Conservation (phyloP, 768 basidiomycete species). For the Tylopilus rubrobrunneus region DNA sequence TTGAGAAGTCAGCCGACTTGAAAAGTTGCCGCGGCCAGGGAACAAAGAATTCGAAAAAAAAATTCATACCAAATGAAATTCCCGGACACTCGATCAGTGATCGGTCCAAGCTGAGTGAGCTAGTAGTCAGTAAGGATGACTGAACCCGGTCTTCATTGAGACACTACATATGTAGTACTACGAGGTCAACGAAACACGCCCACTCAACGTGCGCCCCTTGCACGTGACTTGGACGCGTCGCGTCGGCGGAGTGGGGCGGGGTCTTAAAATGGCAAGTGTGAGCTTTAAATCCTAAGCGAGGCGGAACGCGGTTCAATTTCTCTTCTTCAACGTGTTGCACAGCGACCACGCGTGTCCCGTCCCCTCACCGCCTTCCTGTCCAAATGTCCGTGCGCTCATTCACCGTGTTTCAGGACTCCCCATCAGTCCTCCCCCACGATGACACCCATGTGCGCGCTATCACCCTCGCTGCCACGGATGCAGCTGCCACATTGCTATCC, state of each 20-base stretch:
- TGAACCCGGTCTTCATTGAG: too few species aligned
- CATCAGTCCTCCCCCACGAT: constrained; percentile 31
- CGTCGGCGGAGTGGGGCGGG: constrained; percentile 33
- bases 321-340: constrained; percentile 32
- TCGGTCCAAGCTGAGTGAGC: background rate
- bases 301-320: constrained; percentile 17
- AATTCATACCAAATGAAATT: constrained; percentile 6
- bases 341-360: constrained; percentile 20
- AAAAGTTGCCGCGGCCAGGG: background rate
- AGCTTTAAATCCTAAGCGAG: constrained; percentile 32
- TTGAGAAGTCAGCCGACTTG: background rate
- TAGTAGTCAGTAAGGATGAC: background rate
- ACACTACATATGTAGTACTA: background rate
- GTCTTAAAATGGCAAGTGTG: constrained; percentile 27
- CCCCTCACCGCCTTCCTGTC: constrained; percentile 3
- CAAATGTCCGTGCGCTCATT: constrained; percentile 58
- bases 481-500: constrained; percentile 33
- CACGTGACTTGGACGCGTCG: constrained; percentile 30
- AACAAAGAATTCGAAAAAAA: background rate
- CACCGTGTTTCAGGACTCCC: constrained; percentile 60
- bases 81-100: constrained; percentile 19
- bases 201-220: background rate
- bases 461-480: constrained; percentile 19
- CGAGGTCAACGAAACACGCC: background rate
- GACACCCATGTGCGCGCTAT: constrained; percentile 22